These are phyloP conservation scores for Carex littledalei DNA, from an alignment of 176 grass and related monocot genomes.

Conservation along the genomic window DNA sequence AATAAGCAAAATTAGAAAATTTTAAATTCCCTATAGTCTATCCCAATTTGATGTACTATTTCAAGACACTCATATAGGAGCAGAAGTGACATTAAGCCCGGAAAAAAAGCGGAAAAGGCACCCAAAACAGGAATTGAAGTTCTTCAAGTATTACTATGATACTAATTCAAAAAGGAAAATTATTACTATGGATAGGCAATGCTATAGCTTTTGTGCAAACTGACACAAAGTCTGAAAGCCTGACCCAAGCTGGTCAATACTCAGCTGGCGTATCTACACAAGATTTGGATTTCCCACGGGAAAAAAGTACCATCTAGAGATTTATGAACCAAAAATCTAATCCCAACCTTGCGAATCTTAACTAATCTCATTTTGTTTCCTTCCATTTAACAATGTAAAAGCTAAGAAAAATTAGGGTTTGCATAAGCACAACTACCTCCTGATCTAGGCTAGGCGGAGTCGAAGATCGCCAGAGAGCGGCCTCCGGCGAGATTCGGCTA, in stretches of 20 bases:
- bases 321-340: not conserved
- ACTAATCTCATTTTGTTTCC: not conserved
- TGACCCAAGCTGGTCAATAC: not conserved
- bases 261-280: not conserved
- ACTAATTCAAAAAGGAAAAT: not conserved
- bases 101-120: too few species aligned
- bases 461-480: conserved; percentile 16
- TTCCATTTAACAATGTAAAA: not conserved
- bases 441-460: not conserved
- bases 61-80: not conserved
- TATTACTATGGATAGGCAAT: not conserved
- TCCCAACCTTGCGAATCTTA: not conserved
- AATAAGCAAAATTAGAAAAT: not conserved
- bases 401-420: conserved; percentile 14
- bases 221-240: not conserved
- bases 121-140: not conserved
- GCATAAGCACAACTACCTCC: not conserved
- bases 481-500: not conserved
- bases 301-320: not conserved
- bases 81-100: not conserved
- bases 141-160: not conserved
- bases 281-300: not conserved
- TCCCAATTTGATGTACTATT: conserved; percentile 5
- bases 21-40: not conserved
- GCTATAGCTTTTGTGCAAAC: not conserved